Evolutionary conservation across 352 stramenopile species (phyloP), one percentile per base, ranked within the genome.

Genomic region (Blastocystis sp.): DNA sequence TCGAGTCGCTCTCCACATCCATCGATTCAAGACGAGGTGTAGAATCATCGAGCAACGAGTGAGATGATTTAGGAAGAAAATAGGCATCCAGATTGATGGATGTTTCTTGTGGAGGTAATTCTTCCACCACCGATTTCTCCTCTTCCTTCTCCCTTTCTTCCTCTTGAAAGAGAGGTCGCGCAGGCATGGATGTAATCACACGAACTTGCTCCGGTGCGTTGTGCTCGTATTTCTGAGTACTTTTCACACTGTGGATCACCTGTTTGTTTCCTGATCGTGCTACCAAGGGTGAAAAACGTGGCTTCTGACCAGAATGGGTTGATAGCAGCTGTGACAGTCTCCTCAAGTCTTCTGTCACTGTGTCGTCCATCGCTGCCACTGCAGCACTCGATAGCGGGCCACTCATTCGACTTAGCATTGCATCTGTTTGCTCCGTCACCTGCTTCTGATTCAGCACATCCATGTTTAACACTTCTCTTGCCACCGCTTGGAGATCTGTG

Each of bases 211-310:
- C 37, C 15, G 18, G 26, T 41, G 45, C 70, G 26, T 29, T 47
- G 18, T 47, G 37, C 26, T 26, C 70, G 45, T 80, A 80, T 41
- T 80, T 80, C 70, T 80, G 70, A 11, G 20, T 63, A 41, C 70
- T 80, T 41, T 80, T 80, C 55, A 62, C 43, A 18, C 50, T 54
- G 54, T 80, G 70, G n/a, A 80, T 63, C 43, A 80, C 70, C 50
- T 41, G 45, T 18, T 80, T 50, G 11, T 15, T 23, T 34, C 70
- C 70, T 18, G 13, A 61, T 41, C 50, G 39, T 26, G 26, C 50
- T 7, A 80, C 13, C 43, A 80, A 26, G 34, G 70, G 70, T 37
- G 70, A 80, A 53, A 80, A 80, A 15, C 55, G 70, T n/a, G 70
- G 70, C n/a, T 80, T 64, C 70, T 80, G 45, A 18, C 45, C 70